phyloP scores from a whole-genome alignment of 2,329 filamentous ascomycete species.

The Akanthomyces muscarius region DNA sequence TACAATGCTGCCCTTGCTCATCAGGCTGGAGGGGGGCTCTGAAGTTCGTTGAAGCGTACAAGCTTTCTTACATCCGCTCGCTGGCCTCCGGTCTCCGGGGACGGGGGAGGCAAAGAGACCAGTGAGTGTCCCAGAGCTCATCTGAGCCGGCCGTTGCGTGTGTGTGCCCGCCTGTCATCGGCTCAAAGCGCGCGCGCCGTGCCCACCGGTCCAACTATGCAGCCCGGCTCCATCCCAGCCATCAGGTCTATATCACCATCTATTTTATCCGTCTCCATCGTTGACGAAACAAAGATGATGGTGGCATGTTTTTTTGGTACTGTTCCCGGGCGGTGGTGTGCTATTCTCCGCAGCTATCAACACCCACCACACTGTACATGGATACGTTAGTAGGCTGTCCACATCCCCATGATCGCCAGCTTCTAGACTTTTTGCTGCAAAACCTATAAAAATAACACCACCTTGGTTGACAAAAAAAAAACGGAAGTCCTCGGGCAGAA shows the following conservation, averaged over 20 bases:
- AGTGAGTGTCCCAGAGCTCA: not conserved
- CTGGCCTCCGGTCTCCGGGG: conserved; percentile 9
- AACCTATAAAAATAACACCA: not conserved
- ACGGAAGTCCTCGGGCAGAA: too few species aligned
- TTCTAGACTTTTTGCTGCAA: too few species aligned
- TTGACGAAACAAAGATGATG: not conserved
- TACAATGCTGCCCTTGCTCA: too few species aligned
- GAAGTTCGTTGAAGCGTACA: not conserved
- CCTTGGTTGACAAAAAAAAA: too few species aligned
- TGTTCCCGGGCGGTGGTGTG: too few species aligned
- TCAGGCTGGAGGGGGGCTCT: too few species aligned
- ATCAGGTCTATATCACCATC: not conserved
- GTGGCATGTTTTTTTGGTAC: too few species aligned
- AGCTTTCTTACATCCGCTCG: not conserved
- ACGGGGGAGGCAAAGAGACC: not conserved
- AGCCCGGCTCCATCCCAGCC: not conserved
- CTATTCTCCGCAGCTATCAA: too few species aligned
- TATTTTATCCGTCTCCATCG: not conserved
- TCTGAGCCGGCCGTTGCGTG: not conserved
- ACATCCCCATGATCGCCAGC: too few species aligned
- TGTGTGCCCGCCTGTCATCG: conserved; percentile 10
- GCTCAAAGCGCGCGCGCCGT: not conserved
- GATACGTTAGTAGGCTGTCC: too few species aligned
- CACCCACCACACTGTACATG: too few species aligned
- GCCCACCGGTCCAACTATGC: too few species aligned